Conservation (phyloP, 2,329 filamentous ascomycete species). For the Arachnomyces sp. region DNA sequence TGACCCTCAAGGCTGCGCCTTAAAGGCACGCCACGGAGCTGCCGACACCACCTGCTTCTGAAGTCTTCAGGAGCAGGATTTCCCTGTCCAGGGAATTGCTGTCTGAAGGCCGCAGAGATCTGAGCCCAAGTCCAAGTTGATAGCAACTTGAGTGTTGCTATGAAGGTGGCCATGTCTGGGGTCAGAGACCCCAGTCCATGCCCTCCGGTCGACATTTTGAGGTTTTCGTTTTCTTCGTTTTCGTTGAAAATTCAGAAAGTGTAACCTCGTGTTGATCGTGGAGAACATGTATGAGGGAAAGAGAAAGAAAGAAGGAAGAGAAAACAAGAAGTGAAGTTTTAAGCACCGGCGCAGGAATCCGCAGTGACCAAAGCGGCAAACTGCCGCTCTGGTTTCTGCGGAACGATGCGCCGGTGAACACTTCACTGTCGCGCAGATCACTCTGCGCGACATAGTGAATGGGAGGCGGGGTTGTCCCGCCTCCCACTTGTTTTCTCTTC, state of each 20-base stretch:
- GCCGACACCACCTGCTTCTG: conserved; percentile 4
- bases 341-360: conserved; percentile 2
- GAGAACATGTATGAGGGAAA: neutral
- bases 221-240: neutral
- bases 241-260: too few relatives aligned
- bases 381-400: too few relatives aligned
- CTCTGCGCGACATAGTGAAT: too few relatives aligned
- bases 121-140: neutral
- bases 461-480: too few relatives aligned
- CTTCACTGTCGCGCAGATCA: too few relatives aligned
- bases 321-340: conserved; percentile 3
- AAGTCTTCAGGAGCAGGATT: neutral
- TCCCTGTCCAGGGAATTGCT: neutral
- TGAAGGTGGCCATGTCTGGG: neutral
- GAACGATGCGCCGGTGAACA: too few relatives aligned
- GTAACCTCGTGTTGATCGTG: too few relatives aligned
- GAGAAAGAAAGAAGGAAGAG: conserved; percentile 2
- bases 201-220: neutral
- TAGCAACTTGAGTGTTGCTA: conserved; percentile 4
- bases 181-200: neutral
- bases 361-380: conserved; percentile 9
- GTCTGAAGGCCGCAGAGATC: conserved; percentile 1
- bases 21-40: neutral
- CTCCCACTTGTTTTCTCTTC: too few relatives aligned
- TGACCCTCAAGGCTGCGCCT: neutral